Evolutionary conservation across 2,329 filamentous ascomycete genomes (phyloP).

Genomic region (Gaeumannomyces tritici): DNA sequence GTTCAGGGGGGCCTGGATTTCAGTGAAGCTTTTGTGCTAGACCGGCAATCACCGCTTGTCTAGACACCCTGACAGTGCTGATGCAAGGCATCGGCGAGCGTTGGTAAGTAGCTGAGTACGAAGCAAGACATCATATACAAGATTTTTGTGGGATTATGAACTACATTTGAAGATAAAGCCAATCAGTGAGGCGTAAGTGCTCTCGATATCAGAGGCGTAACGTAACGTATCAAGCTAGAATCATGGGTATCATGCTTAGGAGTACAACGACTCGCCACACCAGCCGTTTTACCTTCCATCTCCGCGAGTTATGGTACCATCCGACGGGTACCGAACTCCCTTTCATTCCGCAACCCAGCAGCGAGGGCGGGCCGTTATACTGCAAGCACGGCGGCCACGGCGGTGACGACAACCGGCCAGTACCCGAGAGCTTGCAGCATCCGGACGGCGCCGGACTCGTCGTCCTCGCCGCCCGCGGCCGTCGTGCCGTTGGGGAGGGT

Average conservation of each 20-base stretch:
- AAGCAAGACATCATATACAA: no score
- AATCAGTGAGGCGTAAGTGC: no score
- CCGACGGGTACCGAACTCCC: background rate
- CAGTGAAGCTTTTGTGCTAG: background rate
- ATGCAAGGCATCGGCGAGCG: no score
- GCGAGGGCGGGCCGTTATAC: background rate
- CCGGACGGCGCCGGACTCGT: conserved; percentile 22
- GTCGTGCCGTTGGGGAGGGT: conserved; percentile 61
- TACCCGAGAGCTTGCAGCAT: conserved; percentile 31
- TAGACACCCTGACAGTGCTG: no score
- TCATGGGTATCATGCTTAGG: background rate
- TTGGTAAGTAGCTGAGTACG: no score
- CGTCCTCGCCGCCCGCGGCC: conserved; percentile 32
- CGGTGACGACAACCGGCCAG: conserved; percentile 38
- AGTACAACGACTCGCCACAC: background rate
- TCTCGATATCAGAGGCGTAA: no score
- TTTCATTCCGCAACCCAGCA: background rate
- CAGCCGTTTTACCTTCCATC: background rate
- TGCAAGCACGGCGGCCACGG: conserved; percentile 19
- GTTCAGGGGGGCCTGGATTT: background rate
- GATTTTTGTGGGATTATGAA: no score
- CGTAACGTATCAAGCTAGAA: background rate
- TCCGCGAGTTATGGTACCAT: background rate
- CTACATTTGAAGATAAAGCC: no score
- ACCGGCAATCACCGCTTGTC: background rate